These are phyloP conservation scores for Morella rubra DNA, from an alignment of 306 rosid genomes.

Conservation along the genomic window DNA sequence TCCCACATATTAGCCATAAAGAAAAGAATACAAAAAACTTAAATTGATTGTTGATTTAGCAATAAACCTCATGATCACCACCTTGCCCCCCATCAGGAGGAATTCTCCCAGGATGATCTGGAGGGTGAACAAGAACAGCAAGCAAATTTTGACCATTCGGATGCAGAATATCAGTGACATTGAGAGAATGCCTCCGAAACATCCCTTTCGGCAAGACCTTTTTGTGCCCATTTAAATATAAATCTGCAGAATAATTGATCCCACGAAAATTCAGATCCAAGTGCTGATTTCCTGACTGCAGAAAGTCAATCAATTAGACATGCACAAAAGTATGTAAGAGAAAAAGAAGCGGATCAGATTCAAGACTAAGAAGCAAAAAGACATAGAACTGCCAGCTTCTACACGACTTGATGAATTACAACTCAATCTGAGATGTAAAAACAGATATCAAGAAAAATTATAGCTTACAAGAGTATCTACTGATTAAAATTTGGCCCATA, in stretches of 20 bases:
- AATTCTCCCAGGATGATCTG: slow-evolving; percentile 90
- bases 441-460: not conserved
- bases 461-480: not conserved
- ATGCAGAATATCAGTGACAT: slow-evolving; percentile 75
- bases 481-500: not conserved
- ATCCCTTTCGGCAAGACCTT: slow-evolving; percentile 74
- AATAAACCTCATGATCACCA: slow-evolving; percentile 87
- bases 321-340: not conserved
- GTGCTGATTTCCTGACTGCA: slow-evolving; percentile 65
- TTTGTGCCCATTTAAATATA: slow-evolving; percentile 77
- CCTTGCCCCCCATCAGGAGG: slow-evolving; percentile 90
- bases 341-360: not conserved
- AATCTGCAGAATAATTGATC: slow-evolving; percentile 83
- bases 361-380: not conserved
- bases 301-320: slow-evolving; percentile 24
- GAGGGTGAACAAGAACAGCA: slow-evolving; percentile 96
- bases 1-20: not conserved
- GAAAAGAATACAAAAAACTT: slow-evolving; percentile 8
- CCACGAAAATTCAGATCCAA: slow-evolving; percentile 89
- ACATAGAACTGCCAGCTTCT: not conserved
- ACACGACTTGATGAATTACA: not conserved
- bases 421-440: not conserved
- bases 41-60: slow-evolving; percentile 1
- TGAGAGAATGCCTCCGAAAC: slow-evolving; percentile 86
- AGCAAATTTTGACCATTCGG: slow-evolving; percentile 69